phyloP scores from a whole-genome alignment of 2,329 filamentous ascomycete genomes.

The Allantophomopsis lycopodina region DNA sequence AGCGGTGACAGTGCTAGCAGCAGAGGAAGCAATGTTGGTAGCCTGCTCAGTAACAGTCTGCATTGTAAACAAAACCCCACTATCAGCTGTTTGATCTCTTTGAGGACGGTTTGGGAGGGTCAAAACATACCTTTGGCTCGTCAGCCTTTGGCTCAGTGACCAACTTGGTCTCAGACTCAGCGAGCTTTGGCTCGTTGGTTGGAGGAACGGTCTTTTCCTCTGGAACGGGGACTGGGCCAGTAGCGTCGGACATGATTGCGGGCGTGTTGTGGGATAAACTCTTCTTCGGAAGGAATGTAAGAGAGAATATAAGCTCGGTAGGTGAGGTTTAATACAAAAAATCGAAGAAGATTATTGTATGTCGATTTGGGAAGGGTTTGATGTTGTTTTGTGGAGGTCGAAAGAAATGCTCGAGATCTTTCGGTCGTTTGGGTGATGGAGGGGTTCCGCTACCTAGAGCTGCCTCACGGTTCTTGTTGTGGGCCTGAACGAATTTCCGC shows the following conservation, averaged over 20 bases:
- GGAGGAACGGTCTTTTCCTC: too few relatives aligned
- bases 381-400: not conserved
- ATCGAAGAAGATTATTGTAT: not conserved
- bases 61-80: conserved; percentile 2
- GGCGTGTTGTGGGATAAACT: too few relatives aligned
- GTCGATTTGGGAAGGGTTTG: not conserved
- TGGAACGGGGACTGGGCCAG: too few relatives aligned
- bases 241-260: not conserved
- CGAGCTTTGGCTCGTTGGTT: conserved; percentile 17
- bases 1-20: conserved; percentile 23
- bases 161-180: conserved; percentile 27
- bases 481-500: too few relatives aligned
- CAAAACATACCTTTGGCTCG: conserved; percentile 7
- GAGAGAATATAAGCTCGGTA: too few relatives aligned
- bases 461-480: too few relatives aligned
- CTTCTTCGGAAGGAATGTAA: too few relatives aligned
- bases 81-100: not conserved
- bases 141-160: conserved; percentile 22
- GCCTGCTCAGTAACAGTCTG: conserved; percentile 19
- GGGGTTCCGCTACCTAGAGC: not conserved
- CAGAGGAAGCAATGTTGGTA: conserved; percentile 21
- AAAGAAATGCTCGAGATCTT: not conserved
- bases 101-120: not conserved
- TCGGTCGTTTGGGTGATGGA: not conserved
- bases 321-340: not conserved